Evolutionary conservation across 2,329 filamentous ascomycete genomes (phyloP).

Genomic region (Monosporascus sp.): DNA sequence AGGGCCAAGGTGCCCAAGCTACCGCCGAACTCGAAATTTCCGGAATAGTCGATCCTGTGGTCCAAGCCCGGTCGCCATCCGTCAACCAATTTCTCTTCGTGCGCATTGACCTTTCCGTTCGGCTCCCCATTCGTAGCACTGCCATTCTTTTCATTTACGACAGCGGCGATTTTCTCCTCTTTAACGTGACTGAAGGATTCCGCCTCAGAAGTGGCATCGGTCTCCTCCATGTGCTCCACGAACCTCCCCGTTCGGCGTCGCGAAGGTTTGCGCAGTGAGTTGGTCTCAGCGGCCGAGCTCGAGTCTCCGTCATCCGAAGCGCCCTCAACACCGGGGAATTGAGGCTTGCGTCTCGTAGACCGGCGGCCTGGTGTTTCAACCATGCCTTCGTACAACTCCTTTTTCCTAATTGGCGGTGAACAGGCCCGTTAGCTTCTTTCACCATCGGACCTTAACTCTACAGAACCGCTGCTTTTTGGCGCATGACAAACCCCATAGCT

Average conservation of each 20-base stretch:
- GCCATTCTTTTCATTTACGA: constrained; percentile 8
- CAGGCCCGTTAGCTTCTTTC: constrained; percentile 2
- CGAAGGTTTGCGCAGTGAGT: constrained; percentile 28
- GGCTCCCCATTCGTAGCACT: constrained; percentile 24
- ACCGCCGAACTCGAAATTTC: constrained; percentile 80
- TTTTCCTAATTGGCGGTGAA: constrained; percentile 42
- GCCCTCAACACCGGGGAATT: constrained; percentile 35
- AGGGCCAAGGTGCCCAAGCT: constrained; percentile 72
- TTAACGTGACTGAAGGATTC: constrained; percentile 24
- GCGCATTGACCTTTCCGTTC: constrained; percentile 25
- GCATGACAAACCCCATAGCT: not conserved
- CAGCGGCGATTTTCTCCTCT: constrained; percentile 17
- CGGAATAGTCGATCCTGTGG: constrained; percentile 58
- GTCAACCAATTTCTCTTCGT: constrained; percentile 37
- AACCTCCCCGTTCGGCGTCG: constrained; percentile 47
- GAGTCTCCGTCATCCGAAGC: constrained; percentile 47
- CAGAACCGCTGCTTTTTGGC: not conserved
- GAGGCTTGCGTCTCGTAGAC: constrained; percentile 45
- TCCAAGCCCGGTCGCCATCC: constrained; percentile 57
- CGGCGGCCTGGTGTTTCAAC: constrained; percentile 50
- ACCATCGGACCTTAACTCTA: not conserved
- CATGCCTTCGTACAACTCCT: constrained; percentile 58
- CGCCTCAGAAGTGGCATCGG: constrained; percentile 25
- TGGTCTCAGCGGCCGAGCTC: constrained; percentile 40
- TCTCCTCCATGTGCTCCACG: constrained; percentile 44